These are phyloP conservation scores for Iris pallida DNA, from an alignment of 116 monocot genomes.

Conservation along the genomic window DNA sequence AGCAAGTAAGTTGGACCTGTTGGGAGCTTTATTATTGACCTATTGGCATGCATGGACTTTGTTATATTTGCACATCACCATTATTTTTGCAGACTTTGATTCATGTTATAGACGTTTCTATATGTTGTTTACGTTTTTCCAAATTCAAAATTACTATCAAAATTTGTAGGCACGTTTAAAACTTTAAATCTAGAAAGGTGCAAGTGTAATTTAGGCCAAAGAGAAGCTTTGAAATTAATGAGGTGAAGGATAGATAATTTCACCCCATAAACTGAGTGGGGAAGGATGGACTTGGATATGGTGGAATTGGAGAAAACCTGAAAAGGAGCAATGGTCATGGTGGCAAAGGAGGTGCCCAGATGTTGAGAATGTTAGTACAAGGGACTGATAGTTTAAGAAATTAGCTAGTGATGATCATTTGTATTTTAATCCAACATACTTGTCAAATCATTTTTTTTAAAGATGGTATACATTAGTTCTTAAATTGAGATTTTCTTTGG, in stretches of 20 bases:
- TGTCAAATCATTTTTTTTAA: no score
- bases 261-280: conserved; percentile 36
- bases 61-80: no score
- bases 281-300: conserved; percentile 68
- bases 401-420: neutral
- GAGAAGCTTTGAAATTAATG: neutral
- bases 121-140: neutral
- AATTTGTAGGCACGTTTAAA: conserved; percentile 18
- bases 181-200: conserved; percentile 19
- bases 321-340: conserved; percentile 91
- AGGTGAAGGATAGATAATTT: conserved; percentile 1
- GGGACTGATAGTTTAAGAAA: neutral
- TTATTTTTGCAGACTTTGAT: no score
- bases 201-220: conserved; percentile 7
- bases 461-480: no score
- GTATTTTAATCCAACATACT: neutral
- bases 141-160: conserved; percentile 17
- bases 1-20: conserved; percentile 44
- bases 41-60: no score
- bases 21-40: no score
- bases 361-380: conserved; percentile 80
- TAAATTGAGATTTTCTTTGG: neutral
- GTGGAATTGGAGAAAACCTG: conserved; percentile 97
- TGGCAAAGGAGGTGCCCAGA: conserved; percentile 92
- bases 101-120: no score